phyloP scores from a whole-genome alignment of 2,329 filamentous ascomycete species.

The Colletotrichum noveboracense region DNA sequence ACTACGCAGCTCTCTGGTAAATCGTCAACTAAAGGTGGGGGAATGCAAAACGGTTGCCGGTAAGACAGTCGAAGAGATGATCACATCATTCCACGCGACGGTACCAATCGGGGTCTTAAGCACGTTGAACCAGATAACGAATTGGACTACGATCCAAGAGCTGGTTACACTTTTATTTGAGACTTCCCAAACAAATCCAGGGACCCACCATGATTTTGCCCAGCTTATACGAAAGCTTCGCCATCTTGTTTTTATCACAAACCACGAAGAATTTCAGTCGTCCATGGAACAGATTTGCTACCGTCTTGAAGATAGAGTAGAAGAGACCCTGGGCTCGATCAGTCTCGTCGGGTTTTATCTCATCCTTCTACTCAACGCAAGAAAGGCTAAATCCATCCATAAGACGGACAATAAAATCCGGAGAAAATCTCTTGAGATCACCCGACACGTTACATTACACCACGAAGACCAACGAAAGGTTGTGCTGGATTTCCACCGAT shows the following conservation, averaged over 20 bases:
- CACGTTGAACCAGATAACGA: neutral
- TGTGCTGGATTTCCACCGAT: neutral
- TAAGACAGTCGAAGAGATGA: neutral
- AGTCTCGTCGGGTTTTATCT: conserved; percentile 4
- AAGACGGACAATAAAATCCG: neutral
- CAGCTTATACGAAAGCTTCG: neutral
- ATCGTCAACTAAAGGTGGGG: neutral
- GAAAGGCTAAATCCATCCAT: neutral
- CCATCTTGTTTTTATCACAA: neutral
- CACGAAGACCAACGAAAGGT: neutral
- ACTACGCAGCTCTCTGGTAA: neutral
- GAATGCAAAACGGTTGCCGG: neutral
- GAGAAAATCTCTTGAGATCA: neutral
- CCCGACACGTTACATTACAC: neutral
- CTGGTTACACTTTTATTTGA: neutral
- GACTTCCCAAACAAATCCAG: neutral
- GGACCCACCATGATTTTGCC: neutral
- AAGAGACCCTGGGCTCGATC: neutral
- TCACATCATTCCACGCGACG: neutral
- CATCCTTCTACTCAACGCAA: neutral
- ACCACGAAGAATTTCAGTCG: neutral
- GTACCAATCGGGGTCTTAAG: conserved; percentile 4
- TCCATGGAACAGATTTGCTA: neutral
- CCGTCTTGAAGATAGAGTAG: neutral
- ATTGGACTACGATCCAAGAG: neutral